Base-by-base conservation (phyloP, 1,284 basidiomycete genomes). In the Trametes hirsuta region DNA sequence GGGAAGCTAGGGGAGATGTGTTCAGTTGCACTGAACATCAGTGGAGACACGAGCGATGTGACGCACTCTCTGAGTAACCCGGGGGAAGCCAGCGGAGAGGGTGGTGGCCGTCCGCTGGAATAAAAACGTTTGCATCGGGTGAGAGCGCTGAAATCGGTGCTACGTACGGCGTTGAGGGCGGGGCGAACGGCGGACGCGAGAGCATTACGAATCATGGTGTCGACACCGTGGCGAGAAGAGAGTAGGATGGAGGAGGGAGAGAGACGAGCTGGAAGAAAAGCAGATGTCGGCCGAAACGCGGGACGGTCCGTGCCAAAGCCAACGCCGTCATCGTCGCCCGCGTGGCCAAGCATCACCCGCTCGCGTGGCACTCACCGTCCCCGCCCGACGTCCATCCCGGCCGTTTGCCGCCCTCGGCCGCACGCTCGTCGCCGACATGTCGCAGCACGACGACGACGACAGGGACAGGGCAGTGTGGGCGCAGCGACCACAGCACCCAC, bases 81-180 rank as follows among this genome's bases (percentile, higher is more conserved):
- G 86, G 66, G 92, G 89, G 74, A 91, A 93, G 51, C 87, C 89
- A 58, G 92, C 88, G 55, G 92, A 86, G 68, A 93, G 84, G 41
- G 91, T 92, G 44, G 93, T 93, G 49, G 90, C 92, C 66, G 83
- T 73, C 73, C 90, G 80, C 88, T 90, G 71, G 10, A 53, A 35
- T 47, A 49, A 49, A 30, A 48, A 54, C 44, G 54, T 49, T 47
- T 53, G 60, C 42, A 58, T 47, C 39, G 48, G 44, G 55, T 55
- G 53, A 42, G 55, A 36, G 18, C 24, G 18, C 42, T 18, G 51
- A 36, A 6, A n/a, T 22, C 46, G 46, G n/a, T 10, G 8, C 10
- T 21, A 75, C 81, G 63, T 66, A 90, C 88, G 9, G 84, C 76
- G 58, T 84, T 82, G 52, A 81, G 66, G 50, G 77, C 74, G 47